A percentile compares a stretch with the other conserved stretches of the same genome.
Conservation (phyloP, 1,284 basidiomycete genomes). For the Cutaneotrichosporon sp. region DNA sequence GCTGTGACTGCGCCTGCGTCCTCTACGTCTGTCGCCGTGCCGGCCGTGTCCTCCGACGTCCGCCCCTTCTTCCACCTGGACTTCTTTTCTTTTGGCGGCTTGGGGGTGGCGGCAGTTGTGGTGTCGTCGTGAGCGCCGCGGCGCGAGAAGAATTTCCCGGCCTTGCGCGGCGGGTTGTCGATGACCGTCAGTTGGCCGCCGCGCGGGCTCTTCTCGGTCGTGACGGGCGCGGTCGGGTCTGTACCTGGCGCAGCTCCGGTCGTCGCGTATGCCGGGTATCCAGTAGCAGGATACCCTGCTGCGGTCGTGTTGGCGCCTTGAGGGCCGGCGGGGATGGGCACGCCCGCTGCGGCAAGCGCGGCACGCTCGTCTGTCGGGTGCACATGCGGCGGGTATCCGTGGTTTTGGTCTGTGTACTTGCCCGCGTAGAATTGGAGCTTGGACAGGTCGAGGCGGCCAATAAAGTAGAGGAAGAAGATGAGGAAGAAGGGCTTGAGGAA, state of each 20-base stretch:
- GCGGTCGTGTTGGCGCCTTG: neutral
- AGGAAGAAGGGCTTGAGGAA: slow-evolving; percentile 51
- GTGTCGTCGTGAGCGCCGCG: slow-evolving; percentile 26
- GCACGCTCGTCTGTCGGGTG: neutral
- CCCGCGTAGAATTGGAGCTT: slow-evolving; percentile 25
- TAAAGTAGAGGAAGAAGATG: slow-evolving; percentile 20
- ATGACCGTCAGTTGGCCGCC: neutral
- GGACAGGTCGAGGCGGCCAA: slow-evolving; percentile 31
- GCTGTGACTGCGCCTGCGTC: no score
- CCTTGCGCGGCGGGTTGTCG: neutral
- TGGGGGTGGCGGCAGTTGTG: neutral
- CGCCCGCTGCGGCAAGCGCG: neutral
- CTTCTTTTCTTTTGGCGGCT: neutral
- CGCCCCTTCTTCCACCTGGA: neutral
- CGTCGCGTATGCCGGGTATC: neutral
- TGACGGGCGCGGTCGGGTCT: neutral
- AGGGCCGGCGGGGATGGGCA: neutral
- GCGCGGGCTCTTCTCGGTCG: slow-evolving; percentile 9
- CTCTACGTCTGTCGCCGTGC: neutral
- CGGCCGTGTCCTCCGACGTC: neutral
- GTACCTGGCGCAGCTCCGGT: neutral
- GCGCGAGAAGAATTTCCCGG: slow-evolving; percentile 26
- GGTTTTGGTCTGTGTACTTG: slow-evolving; percentile 19
- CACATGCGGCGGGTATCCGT: neutral
- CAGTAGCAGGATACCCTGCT: neutral